Base-by-base conservation (phyloP, 495 filamentous ascomycete genomes). In the Talaromyces trachyspermus region DNA sequence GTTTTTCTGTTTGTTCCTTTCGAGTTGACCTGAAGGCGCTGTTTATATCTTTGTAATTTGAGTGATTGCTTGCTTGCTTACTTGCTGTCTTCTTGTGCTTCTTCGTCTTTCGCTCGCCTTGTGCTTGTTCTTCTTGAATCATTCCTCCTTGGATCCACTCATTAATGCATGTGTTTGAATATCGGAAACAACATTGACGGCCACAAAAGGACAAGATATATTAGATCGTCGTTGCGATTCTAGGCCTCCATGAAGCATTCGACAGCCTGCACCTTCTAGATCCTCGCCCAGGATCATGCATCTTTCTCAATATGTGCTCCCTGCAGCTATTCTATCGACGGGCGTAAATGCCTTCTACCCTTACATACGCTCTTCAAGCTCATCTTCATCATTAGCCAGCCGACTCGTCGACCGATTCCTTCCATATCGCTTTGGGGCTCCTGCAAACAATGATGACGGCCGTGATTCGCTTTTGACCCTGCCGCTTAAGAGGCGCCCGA, bases 331-430 rank as follows among this genome's bases (percentile, higher is more conserved):
- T 45, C 46, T 62, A 4, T 54, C 59, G 12, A 57, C 54, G 2
- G 43, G 54, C 44, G 63, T 60, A 4, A 52, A 54, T 20, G 65
- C 65, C 49, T 68, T 68, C 26, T 68, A 61, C 43, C 65, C 65
- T 18, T 68, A 57, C 48, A 52, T 57, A 24, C 43, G 61, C 23
- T 47, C 59, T 17, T 22, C 53, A 2, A 50, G 45, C 19, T 23
- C 40, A 2, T 20, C 49, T 18, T 32, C 46, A 7, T 53, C 58
- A 8, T 35, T 49, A 5, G 12, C 19, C 1, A 47, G 54, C 5
- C 49, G 22, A 18, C 22, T 56, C 15, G 33, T 47, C 24, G 61
- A 62, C 32, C 69, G 69, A 5, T 72, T 72, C 43, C 29, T 65
- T 19, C 69, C 69, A 24, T 65, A 22, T 17, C 36, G 24, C 10